Conservation (phyloP, 305 asterid genomes). For the Ajuga reptans region DNA sequence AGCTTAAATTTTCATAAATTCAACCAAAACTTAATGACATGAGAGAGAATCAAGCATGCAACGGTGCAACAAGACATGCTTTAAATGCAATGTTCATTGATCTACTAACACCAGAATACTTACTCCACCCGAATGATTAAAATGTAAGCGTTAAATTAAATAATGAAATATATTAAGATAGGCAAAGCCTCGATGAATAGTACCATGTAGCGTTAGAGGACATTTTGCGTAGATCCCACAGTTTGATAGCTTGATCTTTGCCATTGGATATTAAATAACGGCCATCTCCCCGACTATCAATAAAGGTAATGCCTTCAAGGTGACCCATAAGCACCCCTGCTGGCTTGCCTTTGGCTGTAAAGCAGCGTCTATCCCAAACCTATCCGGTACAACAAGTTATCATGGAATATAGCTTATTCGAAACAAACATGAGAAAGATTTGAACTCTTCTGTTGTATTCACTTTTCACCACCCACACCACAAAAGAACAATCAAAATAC, state of each 20-base stretch:
- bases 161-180: background rate
- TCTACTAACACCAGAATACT: background rate
- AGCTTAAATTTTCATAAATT: background rate
- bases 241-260: constrained; percentile 76
- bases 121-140: background rate
- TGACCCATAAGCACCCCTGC: constrained; percentile 79
- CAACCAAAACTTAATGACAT: too few species aligned
- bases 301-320: constrained; percentile 70
- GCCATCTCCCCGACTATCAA: constrained; percentile 78
- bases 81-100: too few species aligned
- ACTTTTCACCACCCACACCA: background rate
- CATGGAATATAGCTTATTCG: background rate
- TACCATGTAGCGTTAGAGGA: constrained; percentile 50
- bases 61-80: background rate
- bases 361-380: constrained; percentile 92
- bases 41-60: background rate
- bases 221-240: constrained; percentile 90
- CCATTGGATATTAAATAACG: constrained; percentile 76
- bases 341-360: constrained; percentile 51
- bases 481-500: background rate
- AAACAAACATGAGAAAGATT: background rate
- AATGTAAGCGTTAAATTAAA: background rate
- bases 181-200: background rate
- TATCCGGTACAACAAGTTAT: constrained; percentile 22
- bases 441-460: background rate